Percentiles rank a stretch among this genome's conserved stretches.
phyloP scores from a whole-genome alignment of 208 protist genomes.

The Leishmania aethiopica region DNA sequence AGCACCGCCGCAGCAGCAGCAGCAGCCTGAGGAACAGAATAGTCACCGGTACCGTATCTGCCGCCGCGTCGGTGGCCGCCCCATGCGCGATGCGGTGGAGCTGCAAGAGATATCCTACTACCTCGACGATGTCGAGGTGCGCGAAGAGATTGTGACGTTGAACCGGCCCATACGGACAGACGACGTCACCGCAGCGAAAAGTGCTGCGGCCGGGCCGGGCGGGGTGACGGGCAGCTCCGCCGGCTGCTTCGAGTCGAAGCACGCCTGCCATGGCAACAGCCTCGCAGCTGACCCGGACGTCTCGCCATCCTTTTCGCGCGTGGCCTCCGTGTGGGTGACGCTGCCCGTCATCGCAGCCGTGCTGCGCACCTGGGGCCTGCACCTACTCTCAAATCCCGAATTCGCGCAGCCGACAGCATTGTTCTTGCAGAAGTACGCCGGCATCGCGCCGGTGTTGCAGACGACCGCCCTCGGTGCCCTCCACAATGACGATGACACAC shows the following conservation, averaged over 20 bases:
- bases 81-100: constrained; percentile 67
- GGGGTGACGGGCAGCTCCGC: not conserved
- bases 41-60: constrained; percentile 46
- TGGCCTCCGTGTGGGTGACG: constrained; percentile 67
- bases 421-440: constrained; percentile 70
- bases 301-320: constrained; percentile 44
- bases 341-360: constrained; percentile 55
- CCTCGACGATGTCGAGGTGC: constrained; percentile 33
- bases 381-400: constrained; percentile 67
- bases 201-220: not conserved
- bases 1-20: not conserved
- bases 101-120: constrained; percentile 54
- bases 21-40: constrained; percentile 4
- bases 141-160: constrained; percentile 24
- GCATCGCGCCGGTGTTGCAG: constrained; percentile 59
- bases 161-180: constrained; percentile 3
- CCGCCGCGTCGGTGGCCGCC: constrained; percentile 60
- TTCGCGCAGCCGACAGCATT: constrained; percentile 64
- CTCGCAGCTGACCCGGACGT: constrained; percentile 29
- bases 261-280: constrained; percentile 3
- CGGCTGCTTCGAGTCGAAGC: not conserved
- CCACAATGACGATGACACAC: constrained; percentile 22
- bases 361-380: constrained; percentile 62
- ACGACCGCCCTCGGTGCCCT: constrained; percentile 36
- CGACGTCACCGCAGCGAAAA: not conserved